Base-by-base conservation (phyloP, 2,329 filamentous ascomycete genomes). In the Amauroascus verrucosus region DNA sequence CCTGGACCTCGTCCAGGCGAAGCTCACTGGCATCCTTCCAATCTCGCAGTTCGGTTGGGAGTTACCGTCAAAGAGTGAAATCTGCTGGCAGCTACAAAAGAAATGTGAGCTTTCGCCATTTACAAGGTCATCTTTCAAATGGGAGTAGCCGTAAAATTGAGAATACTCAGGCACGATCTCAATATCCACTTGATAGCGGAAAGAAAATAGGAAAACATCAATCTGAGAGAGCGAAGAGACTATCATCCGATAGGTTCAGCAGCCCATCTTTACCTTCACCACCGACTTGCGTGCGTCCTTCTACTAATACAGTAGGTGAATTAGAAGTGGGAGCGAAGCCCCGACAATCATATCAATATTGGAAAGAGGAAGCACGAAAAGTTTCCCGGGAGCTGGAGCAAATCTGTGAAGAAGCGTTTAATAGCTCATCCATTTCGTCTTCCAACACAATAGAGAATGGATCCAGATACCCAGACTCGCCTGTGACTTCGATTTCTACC, bases 381-480 rank as follows among this genome's bases (percentile, higher is more conserved):
- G 85, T 94, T 54, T 95, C 88, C 61, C 81, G 80, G 61, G 88
- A 88, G 62, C 83, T 96, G 57, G 88, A 88, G 48, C 88, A 88
- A 67, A 87, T 93, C 55, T 94, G 90, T 63, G 90, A 97, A 63
- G 87, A 93, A 63, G 90, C 90, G 1, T 96, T 97, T 72, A 90
- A 88, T 64, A 82, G 85, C 60, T 77, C 72, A 52, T 84, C 76
- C 0, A 68, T 77, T 20, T 74, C 74, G 43, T 77, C 78, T 1
- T 67, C 64, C 24, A 70, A 70, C 2, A 76, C 75, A 0, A 69
- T 70, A 16, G 63, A 65, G 3, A 70, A 72, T 7, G 71, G 66
- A 54, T 65, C 65, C 24, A 67, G 61, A 38, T 64, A 66, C 9
- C 71, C 69, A 28, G 74, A 79, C 33, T 80, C 79, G 2, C 78